These are phyloP conservation scores for Penicillium freii DNA, from an alignment of 2,329 filamentous ascomycete genomes.

Conservation along the genomic window DNA sequence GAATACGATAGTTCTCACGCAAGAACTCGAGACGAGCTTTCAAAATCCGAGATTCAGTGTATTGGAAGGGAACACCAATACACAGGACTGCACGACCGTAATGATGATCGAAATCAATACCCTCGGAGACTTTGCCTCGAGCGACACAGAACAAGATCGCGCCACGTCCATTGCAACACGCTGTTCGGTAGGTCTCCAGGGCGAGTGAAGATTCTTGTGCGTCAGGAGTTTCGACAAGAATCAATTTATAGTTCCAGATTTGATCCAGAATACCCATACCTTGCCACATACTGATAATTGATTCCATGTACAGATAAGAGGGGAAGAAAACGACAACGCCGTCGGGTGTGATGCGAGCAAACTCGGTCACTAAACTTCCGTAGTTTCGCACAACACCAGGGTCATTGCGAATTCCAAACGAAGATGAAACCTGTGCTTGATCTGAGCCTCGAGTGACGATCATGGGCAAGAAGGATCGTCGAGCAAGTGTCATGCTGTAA, in stretches of 20 bases:
- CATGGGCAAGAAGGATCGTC: conserved; percentile 95
- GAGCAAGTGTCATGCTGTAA: conserved; percentile 92
- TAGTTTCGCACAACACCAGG: conserved; percentile 97
- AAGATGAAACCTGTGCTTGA: conserved; percentile 86
- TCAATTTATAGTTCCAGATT: conserved; percentile 98
- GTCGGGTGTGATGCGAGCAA: conserved; percentile 92
- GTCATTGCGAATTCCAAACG: conserved; percentile 93
- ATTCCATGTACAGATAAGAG: conserved; percentile 98
- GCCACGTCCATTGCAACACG: conserved; percentile 93
- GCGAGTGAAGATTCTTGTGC: conserved; percentile 95
- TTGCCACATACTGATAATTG: conserved; percentile 98
- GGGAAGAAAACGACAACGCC: conserved; percentile 99
- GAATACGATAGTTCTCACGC: conserved; percentile 94
- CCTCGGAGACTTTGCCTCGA: conserved; percentile 93
- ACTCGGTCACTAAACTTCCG: conserved; percentile 87
- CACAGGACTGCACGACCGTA: conserved; percentile 94
- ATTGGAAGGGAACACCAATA: conserved; percentile 97
- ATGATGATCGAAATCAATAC: conserved; percentile 98
- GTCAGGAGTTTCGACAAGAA: conserved; percentile 95
- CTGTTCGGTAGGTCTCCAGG: conserved; percentile 93
- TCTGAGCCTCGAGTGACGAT: conserved; percentile 94
- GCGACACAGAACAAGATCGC: conserved; percentile 93
- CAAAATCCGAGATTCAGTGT: conserved; percentile 94
- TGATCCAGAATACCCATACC: conserved; percentile 96
- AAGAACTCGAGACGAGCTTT: conserved; percentile 94